Evolutionary conservation across 2,329 filamentous ascomycete genomes (phyloP).

Genomic region (Coniochaeta sp.): DNA sequence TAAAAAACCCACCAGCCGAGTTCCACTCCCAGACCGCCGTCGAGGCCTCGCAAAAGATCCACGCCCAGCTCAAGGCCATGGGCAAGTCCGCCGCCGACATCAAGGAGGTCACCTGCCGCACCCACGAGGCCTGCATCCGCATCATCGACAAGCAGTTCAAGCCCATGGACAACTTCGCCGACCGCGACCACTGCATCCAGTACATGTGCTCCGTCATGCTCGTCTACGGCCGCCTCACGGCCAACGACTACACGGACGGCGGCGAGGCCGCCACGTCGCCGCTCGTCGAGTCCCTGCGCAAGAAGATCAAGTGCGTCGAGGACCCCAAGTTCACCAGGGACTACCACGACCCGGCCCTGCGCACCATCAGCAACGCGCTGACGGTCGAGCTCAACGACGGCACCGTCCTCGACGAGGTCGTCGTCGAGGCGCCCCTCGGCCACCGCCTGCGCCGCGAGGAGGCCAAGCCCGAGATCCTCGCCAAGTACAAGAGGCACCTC

Average conservation of each 20-base stretch:
- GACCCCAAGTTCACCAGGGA: slow-evolving; percentile 90
- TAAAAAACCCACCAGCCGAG: slow-evolving; percentile 58
- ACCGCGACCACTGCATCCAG: slow-evolving; percentile 98
- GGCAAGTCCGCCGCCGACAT: slow-evolving; percentile 93
- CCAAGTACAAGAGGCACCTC: slow-evolving; percentile 92
- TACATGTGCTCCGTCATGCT: slow-evolving; percentile 99
- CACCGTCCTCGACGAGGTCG: slow-evolving; percentile 81
- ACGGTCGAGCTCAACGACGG: slow-evolving; percentile 94
- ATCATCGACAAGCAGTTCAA: slow-evolving; percentile 99
- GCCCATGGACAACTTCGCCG: slow-evolving; percentile 99
- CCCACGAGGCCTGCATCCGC: slow-evolving; percentile 95
- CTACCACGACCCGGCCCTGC: slow-evolving; percentile 89
- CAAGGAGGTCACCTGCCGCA: slow-evolving; percentile 87
- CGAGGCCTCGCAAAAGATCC: slow-evolving; percentile 85
- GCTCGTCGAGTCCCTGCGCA: slow-evolving; percentile 82
- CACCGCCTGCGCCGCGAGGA: slow-evolving; percentile 88
- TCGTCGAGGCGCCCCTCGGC: slow-evolving; percentile 89
- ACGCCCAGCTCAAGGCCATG: slow-evolving; percentile 71
- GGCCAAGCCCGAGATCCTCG: slow-evolving; percentile 93
- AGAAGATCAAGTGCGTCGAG: slow-evolving; percentile 94
- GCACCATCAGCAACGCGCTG: slow-evolving; percentile 94
- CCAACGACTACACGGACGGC: slow-evolving; percentile 88
- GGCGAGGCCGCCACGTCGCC: slow-evolving; percentile 85
- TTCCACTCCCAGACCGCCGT: slow-evolving; percentile 99
- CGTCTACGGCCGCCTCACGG: slow-evolving; percentile 86